Evolutionary conservation across 1,284 basidiomycete species (phyloP).

Genomic region (Fomitopsis palustris): DNA sequence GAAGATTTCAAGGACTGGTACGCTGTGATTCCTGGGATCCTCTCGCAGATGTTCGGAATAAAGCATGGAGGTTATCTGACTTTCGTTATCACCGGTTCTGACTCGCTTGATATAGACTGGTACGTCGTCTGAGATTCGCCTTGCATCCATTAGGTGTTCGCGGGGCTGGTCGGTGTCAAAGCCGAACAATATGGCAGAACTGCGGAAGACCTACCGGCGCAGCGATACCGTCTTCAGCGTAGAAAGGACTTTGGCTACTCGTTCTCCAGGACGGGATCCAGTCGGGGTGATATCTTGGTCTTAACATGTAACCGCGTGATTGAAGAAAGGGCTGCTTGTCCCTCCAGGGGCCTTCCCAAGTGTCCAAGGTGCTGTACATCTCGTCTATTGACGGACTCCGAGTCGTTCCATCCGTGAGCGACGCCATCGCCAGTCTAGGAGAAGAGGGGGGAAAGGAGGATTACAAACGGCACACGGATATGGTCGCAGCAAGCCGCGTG

Average conservation of each 20-base stretch:
- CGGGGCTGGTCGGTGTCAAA: background rate
- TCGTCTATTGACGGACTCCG: too few relatives aligned
- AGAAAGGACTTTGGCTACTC: constrained; percentile 1
- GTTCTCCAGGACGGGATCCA: constrained; percentile 14
- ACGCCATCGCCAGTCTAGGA: too few relatives aligned
- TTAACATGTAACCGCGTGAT: constrained; percentile 8
- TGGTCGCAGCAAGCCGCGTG: too few relatives aligned
- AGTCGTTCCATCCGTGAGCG: too few relatives aligned
- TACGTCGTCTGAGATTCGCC: constrained; percentile 18
- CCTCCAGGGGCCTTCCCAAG: background rate
- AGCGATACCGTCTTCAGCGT: constrained; percentile 10
- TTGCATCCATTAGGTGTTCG: constrained; percentile 25
- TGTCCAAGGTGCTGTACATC: too few relatives aligned
- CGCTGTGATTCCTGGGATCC: constrained; percentile 28
- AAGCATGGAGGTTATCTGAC: constrained; percentile 18
- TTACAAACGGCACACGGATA: too few relatives aligned
- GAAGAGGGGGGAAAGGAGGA: too few relatives aligned
- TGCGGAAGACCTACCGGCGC: constrained; percentile 1
- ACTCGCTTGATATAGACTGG: constrained; percentile 26
- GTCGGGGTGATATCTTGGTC: constrained; percentile 9
- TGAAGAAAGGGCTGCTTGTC: constrained; percentile 2
- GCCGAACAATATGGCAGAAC: background rate
- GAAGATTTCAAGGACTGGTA: constrained; percentile 30
- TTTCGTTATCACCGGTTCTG: constrained; percentile 13
- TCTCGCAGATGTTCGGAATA: constrained; percentile 5